Conservation (phyloP, 768 basidiomycete genomes). For the Arthromyces matolae region DNA sequence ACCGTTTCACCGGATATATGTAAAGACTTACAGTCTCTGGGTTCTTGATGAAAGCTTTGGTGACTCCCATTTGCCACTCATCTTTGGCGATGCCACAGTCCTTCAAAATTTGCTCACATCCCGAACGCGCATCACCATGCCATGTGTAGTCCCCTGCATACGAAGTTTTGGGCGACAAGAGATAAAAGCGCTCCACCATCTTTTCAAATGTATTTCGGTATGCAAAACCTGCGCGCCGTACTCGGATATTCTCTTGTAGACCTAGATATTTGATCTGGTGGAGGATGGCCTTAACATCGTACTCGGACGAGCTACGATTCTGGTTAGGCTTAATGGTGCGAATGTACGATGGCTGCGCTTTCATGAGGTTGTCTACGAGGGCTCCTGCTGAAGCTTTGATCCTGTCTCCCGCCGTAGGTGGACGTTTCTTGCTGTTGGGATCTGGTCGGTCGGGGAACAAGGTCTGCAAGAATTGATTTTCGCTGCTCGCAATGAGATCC, state of each 20-base stretch:
- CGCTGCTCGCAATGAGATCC: slow-evolving; percentile 78
- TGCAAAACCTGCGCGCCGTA: slow-evolving; percentile 95
- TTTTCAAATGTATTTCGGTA: slow-evolving; percentile 98
- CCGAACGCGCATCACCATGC: slow-evolving; percentile 86
- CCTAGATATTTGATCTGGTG: slow-evolving; percentile 99
- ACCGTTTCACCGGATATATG: slow-evolving; percentile 1
- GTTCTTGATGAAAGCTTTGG: slow-evolving; percentile 99
- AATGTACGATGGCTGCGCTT: slow-evolving; percentile 95
- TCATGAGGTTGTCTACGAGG: slow-evolving; percentile 96
- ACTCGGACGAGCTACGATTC: slow-evolving; percentile 89
- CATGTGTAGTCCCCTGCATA: slow-evolving; percentile 99
- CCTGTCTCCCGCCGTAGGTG: slow-evolving; percentile 95
- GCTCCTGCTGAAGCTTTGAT: slow-evolving; percentile 97
- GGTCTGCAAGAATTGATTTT: slow-evolving; percentile 80
- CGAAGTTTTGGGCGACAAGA: slow-evolving; percentile 90
- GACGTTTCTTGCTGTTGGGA: slow-evolving; percentile 95
- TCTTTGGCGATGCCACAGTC: slow-evolving; percentile 95
- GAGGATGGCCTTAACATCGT: slow-evolving; percentile 90
- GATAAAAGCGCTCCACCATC: slow-evolving; percentile 97
- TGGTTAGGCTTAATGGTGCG: slow-evolving; percentile 99
- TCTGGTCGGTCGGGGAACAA: slow-evolving; percentile 95
- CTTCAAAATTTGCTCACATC: slow-evolving; percentile 87
- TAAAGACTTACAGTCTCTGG: slow-evolving; percentile 79
- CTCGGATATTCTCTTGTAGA: slow-evolving; percentile 96
- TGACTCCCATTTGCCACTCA: slow-evolving; percentile 99